Conservation (phyloP, 2,329 filamentous ascomycete genomes). For the Colletotrichum lentis region DNA sequence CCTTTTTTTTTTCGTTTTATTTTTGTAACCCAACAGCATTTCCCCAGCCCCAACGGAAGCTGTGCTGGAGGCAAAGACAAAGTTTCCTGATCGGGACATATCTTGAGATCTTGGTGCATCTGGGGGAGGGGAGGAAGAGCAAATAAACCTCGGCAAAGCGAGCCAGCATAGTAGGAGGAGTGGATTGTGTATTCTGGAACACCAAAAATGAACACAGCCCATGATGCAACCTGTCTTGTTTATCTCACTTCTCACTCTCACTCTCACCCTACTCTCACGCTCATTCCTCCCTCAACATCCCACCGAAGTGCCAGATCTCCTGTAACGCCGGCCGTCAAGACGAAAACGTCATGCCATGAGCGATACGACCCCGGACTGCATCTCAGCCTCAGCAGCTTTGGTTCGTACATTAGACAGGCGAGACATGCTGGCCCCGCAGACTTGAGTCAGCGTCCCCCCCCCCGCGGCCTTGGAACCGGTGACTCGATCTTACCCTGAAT, state of each 20-base stretch:
- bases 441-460: not conserved
- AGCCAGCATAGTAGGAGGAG: conserved; percentile 19
- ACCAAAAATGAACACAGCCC: conserved; percentile 14
- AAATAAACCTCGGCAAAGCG: conserved; percentile 16
- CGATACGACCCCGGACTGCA: not conserved
- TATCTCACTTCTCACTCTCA: not conserved
- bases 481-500: not conserved
- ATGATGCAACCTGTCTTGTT: not conserved
- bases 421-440: not conserved
- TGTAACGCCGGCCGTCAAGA: conserved; percentile 12
- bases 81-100: conserved; percentile 29
- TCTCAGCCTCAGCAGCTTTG: not conserved
- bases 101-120: conserved; percentile 20
- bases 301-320: not conserved
- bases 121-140: conserved; percentile 2
- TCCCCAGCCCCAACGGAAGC: not conserved
- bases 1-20: not conserved
- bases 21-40: not conserved
- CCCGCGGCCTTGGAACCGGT: conserved; percentile 13
- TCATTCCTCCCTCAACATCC: not conserved
- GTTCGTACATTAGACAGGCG: not conserved
- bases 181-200: conserved; percentile 7
- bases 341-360: conserved; percentile 26
- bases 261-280: not conserved
- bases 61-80: conserved; percentile 13